These are phyloP conservation scores for Puya raimondii DNA, from an alignment of 176 grass and related monocot species.

Conservation along the genomic window DNA sequence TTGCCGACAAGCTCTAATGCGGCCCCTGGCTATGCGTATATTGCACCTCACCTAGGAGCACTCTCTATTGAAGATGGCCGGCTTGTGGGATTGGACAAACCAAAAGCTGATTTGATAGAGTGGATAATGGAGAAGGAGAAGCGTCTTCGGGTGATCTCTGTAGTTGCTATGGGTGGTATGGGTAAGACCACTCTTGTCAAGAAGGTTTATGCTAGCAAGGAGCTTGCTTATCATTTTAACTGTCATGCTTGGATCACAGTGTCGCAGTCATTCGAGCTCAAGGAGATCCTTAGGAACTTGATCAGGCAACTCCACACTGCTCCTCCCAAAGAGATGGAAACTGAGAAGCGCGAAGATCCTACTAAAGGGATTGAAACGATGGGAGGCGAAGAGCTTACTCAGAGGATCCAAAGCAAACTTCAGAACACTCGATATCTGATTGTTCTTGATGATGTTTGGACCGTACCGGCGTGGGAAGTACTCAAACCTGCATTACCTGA, in stretches of 20 bases:
- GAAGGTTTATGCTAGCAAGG: slow-evolving; percentile 12
- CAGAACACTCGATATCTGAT: slow-evolving; percentile 9
- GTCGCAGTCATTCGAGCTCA: slow-evolving; percentile 16
- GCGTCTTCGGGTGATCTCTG: slow-evolving; percentile 7
- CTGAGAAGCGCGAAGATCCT: neutral
- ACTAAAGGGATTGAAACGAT: neutral
- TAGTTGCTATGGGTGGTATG: slow-evolving; percentile 48
- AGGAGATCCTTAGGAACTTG: slow-evolving; percentile 23
- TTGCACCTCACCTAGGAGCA: too few relatives aligned
- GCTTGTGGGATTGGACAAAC: too few relatives aligned
- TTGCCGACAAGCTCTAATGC: too few relatives aligned
- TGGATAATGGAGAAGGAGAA: too few relatives aligned
- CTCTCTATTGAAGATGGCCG: too few relatives aligned
- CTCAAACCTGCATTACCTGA: neutral
- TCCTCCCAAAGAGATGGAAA: neutral
- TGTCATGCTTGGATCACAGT: slow-evolving; percentile 26
- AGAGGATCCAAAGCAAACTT: neutral
- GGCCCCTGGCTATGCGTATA: too few relatives aligned
- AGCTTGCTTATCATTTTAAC: slow-evolving; percentile 12
- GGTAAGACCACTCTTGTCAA: slow-evolving; percentile 46
- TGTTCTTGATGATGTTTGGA: slow-evolving; percentile 34
- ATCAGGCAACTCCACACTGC: neutral
- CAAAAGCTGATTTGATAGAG: too few relatives aligned
- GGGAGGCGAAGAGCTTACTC: neutral
- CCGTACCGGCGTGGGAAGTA: neutral